phyloP scores from a whole-genome alignment of 2,329 filamentous ascomycete genomes.

The Thielaviopsis euricoi region DNA sequence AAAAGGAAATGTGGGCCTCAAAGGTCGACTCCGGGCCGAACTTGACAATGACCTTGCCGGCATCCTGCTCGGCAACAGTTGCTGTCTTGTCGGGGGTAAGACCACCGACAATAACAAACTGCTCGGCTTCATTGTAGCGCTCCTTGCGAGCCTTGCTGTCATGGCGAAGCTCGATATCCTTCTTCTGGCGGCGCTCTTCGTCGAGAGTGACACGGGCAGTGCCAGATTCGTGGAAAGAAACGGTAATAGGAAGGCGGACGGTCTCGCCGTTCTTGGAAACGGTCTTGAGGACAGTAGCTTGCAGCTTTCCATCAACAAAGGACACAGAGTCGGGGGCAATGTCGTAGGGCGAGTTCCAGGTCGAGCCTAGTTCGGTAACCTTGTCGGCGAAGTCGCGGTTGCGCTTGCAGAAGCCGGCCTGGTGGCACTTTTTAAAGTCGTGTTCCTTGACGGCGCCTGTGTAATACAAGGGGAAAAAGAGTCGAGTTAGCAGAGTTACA shows the following conservation, averaged over 20 bases:
- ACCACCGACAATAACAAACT: constrained; percentile 75
- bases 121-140: constrained; percentile 79
- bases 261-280: constrained; percentile 46
- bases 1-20: constrained; percentile 68
- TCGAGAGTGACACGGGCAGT: constrained; percentile 77
- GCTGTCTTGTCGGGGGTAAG: constrained; percentile 56
- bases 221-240: constrained; percentile 82
- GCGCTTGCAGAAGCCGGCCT: constrained; percentile 93
- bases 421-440: constrained; percentile 91
- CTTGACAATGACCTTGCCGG: constrained; percentile 53
- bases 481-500: background rate
- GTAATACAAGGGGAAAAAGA: constrained; percentile 3
- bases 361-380: constrained; percentile 44
- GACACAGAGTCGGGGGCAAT: constrained; percentile 55
- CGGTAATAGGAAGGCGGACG: constrained; percentile 63
- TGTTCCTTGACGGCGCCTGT: constrained; percentile 79
- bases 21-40: constrained; percentile 65
- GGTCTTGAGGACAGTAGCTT: constrained; percentile 68
- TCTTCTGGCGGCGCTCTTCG: constrained; percentile 77
- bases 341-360: constrained; percentile 68
- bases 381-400: constrained; percentile 81
- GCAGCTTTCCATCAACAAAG: constrained; percentile 65
- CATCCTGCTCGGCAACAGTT: constrained; percentile 47
- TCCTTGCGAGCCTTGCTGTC: constrained; percentile 75
- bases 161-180: constrained; percentile 75